phyloP scores from a whole-genome alignment of 768 basidiomycete genomes.

The Lactarius pseudohatsudake region DNA sequence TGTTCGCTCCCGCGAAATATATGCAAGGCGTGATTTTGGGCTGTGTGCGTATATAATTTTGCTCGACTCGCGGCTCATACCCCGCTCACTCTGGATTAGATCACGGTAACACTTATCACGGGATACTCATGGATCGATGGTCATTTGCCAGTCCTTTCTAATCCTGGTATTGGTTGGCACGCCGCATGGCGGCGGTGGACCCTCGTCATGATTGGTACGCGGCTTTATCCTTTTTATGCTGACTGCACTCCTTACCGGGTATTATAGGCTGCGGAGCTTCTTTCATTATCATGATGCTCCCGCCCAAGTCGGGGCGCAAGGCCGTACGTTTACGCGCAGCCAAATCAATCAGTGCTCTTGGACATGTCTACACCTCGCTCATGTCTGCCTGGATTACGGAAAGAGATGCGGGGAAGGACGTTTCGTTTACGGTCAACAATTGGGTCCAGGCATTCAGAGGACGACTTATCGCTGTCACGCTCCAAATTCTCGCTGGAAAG shows the following conservation, averaged over 20 bases:
- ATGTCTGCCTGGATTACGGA: slow-evolving; percentile 43
- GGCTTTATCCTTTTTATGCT: background rate
- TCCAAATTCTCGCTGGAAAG: slow-evolving; percentile 38
- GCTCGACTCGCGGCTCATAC: background rate
- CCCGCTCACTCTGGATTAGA: slow-evolving; percentile 32
- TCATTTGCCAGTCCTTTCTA: slow-evolving; percentile 45
- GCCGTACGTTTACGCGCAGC: slow-evolving; percentile 48
- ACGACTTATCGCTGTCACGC: slow-evolving; percentile 35
- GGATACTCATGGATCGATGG: slow-evolving; percentile 62
- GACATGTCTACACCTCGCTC: slow-evolving; percentile 45
- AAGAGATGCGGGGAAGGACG: slow-evolving; percentile 19
- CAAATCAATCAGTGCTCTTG: slow-evolving; percentile 40
- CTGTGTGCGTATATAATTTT: slow-evolving; percentile 36
- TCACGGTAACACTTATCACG: slow-evolving; percentile 47
- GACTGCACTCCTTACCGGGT: background rate
- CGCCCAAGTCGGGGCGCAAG: slow-evolving; percentile 50
- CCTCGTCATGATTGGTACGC: slow-evolving; percentile 50
- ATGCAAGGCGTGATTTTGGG: slow-evolving; percentile 41
- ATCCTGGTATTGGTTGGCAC: slow-evolving; percentile 52
- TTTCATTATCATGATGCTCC: slow-evolving; percentile 55
- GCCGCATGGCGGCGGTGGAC: slow-evolving; percentile 54
- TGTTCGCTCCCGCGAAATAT: slow-evolving; percentile 45
- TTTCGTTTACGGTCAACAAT: slow-evolving; percentile 13
- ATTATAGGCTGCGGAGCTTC: slow-evolving; percentile 47
- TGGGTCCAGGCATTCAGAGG: slow-evolving; percentile 36